Conservation (phyloP, 441 rosid genomes). For the Eruca vesicaria region DNA sequence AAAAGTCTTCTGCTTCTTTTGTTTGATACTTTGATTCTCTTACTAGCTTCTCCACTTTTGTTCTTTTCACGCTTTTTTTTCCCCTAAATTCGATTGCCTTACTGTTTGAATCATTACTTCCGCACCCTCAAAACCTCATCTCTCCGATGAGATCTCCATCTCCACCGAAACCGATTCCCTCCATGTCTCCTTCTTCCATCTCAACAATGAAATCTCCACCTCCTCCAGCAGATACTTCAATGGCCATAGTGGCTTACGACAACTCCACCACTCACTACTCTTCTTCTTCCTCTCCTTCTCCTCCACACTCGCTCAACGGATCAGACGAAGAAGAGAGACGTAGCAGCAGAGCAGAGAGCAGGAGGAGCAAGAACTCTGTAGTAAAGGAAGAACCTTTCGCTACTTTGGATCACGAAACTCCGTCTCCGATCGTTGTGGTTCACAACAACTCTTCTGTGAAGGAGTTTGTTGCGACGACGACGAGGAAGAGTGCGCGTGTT, state of each 20-base stretch:
- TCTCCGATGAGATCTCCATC: conserved; percentile 33
- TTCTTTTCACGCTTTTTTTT: conserved; percentile 16
- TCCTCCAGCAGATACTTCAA: conserved; percentile 41
- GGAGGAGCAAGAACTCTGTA: conserved; percentile 12
- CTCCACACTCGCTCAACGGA: conserved; percentile 31
- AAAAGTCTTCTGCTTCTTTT: conserved; percentile 2
- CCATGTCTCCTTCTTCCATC: conserved; percentile 25
- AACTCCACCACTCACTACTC: conserved; percentile 51
- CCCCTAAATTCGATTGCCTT: conserved; percentile 20
- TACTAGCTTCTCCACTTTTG: conserved; percentile 20
- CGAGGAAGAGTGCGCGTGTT: conserved; percentile 35
- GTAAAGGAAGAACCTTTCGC: conserved; percentile 10
- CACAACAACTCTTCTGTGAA: conserved; percentile 29
- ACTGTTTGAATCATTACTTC: not conserved
- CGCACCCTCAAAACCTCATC: not conserved
- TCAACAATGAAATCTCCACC: conserved; percentile 18
- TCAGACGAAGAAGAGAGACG: conserved; percentile 22
- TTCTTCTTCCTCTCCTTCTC: conserved; percentile 53
- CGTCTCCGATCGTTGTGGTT: conserved; percentile 33
- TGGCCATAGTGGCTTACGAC: conserved; percentile 55
- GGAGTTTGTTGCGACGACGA: conserved; percentile 13
- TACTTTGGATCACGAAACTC: conserved; percentile 3
- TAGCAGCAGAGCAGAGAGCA: not conserved
- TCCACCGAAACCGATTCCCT: conserved; percentile 15
- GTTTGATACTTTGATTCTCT: conserved; percentile 17